Evolutionary conservation across 108 stramenopile genomes (phyloP).

Genomic region (Chaetoceros tenuissimus): DNA sequence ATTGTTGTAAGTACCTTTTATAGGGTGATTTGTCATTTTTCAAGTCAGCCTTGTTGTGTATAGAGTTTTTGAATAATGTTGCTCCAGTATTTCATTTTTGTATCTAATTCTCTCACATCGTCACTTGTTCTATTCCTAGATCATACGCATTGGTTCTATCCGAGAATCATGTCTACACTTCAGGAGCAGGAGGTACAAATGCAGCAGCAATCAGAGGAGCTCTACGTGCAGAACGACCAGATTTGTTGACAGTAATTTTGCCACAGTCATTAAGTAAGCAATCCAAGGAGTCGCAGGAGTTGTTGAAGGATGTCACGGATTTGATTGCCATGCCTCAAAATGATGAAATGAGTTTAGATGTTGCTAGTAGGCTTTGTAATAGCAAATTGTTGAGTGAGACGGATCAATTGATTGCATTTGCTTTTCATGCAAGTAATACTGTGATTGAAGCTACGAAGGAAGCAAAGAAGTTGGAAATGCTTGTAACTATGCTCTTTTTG

Average conservation of each 20-base stretch:
- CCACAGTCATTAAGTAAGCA: conserved; percentile 86
- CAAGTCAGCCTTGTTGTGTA: neutral
- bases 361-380: conserved; percentile 87
- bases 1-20: conserved; percentile 56
- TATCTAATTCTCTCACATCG: neutral
- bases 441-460: conserved; percentile 85
- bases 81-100: conserved; percentile 1
- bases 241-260: conserved; percentile 85
- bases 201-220: conserved; percentile 86
- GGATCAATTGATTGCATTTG: conserved; percentile 89
- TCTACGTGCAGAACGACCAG: conserved; percentile 75
- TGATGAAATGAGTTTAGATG: conserved; percentile 73
- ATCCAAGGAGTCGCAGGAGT: conserved; percentile 72
- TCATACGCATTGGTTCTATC: conserved; percentile 87
- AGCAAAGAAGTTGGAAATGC: conserved; percentile 80
- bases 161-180: conserved; percentile 90
- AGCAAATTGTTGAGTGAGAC: conserved; percentile 79
- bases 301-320: conserved; percentile 71
- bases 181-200: conserved; percentile 86
- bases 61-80: neutral
- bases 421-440: conserved; percentile 87
- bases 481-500: conserved; percentile 83
- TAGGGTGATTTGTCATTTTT: neutral
- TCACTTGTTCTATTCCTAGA: conserved; percentile 16
- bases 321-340: conserved; percentile 80